phyloP scores from a whole-genome alignment of 768 basidiomycete species.

The Leucocoprinus leucothites region DNA sequence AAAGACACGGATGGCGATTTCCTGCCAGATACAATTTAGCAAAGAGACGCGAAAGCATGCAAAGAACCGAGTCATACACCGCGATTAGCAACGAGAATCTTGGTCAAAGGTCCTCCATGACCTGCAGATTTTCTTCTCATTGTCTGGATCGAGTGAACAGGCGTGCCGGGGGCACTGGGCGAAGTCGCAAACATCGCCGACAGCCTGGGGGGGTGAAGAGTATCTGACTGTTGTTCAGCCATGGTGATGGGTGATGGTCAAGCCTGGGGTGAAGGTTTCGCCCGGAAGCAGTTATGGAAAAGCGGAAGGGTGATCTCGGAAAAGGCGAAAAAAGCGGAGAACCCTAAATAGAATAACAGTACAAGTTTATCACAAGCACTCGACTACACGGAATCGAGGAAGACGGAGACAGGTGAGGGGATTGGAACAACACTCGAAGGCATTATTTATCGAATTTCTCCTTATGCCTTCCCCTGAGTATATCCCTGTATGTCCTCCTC shows the following conservation, averaged over 20 bases:
- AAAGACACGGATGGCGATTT: conserved; percentile 99
- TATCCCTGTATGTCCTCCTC: conserved; percentile 11
- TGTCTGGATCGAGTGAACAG: conserved; percentile 86
- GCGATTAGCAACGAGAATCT: conserved; percentile 90
- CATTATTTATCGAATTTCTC: neutral
- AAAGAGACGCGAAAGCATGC: conserved; percentile 10
- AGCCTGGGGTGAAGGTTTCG: conserved; percentile 6
- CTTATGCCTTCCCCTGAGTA: neutral
- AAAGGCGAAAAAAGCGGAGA: neutral
- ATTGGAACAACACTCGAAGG: neutral
- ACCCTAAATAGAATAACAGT: neutral
- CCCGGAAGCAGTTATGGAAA: conserved; percentile 3
- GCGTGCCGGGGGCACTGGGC: conserved; percentile 79
- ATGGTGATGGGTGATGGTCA: conserved; percentile 30
- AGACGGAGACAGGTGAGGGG: conserved; percentile 1
- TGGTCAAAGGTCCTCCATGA: conserved; percentile 86
- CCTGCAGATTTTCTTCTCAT: conserved; percentile 90
- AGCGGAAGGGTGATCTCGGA: conserved; percentile 6
- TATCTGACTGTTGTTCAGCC: conserved; percentile 33
- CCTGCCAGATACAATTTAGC: conserved; percentile 44
- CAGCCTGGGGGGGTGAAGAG: conserved; percentile 70
- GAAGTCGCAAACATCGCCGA: conserved; percentile 69
- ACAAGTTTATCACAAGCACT: neutral
- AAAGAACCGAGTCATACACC: conserved; percentile 52
- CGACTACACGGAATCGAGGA: neutral